Evolutionary conservation across 2,329 filamentous ascomycete genomes (phyloP), one percentile per base, ranked within the genome.

Genomic region (Capronia coronata): DNA sequence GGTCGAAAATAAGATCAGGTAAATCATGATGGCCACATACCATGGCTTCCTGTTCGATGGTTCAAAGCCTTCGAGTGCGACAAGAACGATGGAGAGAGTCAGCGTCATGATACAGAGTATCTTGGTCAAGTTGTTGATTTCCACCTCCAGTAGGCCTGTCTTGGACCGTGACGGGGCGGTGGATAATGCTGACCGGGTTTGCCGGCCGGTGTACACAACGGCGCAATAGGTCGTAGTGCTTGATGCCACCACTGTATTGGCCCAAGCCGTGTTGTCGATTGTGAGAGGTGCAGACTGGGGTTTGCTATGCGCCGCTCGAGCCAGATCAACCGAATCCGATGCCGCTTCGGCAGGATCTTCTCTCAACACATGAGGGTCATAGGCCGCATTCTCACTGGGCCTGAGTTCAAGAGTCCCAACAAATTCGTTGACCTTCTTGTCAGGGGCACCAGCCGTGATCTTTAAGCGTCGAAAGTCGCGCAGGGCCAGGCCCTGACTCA

Each of bases 1-100:
- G 0, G 91, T 97, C n/a, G 91, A 97, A 73, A 98, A 98, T 1
- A 98, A 75, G 53, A 98, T 94, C 56, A 98, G 72, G 65, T 97
- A 98, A n/a, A 91, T 84, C 82, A 95, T 93, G 62, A 97, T 94
- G 57, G 94, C 91, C 59, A 97, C 82, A 67, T 97, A 98, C 93
- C 93, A 98, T 49, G 67, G 60, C 57, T 74, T 73, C 52, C 73
- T 66, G 47, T 71, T 73, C 5, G 65, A 71, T 29, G 68, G 68
- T 53, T 83, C 75, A 56, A 95, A 93, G 0, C 87, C 84, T 66
- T 96, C 83, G 1, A 97, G 70, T 0, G 87, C 89, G 3, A 98
- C 93, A 7, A 98, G 78, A 35, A 94, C 77, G 55, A 96, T 77
- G 0, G 91, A 97, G 2, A 98, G 74, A 0, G 85, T 80, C 1